Evolutionary conservation across 306 rosid genomes (phyloP).

Genomic region (Senna tora): DNA sequence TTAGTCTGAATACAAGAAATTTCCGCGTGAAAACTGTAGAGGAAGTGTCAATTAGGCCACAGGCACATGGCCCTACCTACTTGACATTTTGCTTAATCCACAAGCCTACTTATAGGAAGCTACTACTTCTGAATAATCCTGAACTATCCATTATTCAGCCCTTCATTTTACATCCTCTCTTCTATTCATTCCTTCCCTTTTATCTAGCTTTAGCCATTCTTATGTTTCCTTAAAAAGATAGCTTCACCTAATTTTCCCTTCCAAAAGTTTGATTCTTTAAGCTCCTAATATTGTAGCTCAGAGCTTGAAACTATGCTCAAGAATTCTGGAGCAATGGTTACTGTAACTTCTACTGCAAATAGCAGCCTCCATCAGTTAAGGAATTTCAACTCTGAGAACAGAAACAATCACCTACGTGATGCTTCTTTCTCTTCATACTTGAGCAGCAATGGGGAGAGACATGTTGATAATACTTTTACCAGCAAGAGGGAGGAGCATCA

Average conservation of each 20-base stretch:
- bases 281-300: conserved; percentile 26
- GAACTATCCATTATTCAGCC: conserved; percentile 34
- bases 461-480: conserved; percentile 21
- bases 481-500: conserved; percentile 15
- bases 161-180: conserved; percentile 31
- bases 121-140: conserved; percentile 28
- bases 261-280: conserved; percentile 12
- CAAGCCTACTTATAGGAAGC: conserved; percentile 53
- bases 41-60: conserved; percentile 35
- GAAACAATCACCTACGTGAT: conserved; percentile 32
- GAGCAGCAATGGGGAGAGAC: conserved; percentile 40
- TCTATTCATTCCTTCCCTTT: conserved; percentile 13
- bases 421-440: conserved; percentile 51
- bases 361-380: conserved; percentile 39
- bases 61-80: conserved; percentile 55
- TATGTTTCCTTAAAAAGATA: conserved; percentile 1
- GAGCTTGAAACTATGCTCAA: conserved; percentile 21
- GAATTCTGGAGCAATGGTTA: conserved; percentile 46
- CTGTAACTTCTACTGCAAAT: conserved; percentile 46
- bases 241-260: conserved; percentile 33
- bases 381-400: conserved; percentile 40
- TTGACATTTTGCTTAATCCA: conserved; percentile 44
- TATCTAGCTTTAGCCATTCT: conserved; percentile 23
- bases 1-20: not conserved
- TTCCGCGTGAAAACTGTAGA: conserved; percentile 24